Conservation (phyloP, 1,139 yeast species). For the Saccharomycopsis crataegensis region DNA sequence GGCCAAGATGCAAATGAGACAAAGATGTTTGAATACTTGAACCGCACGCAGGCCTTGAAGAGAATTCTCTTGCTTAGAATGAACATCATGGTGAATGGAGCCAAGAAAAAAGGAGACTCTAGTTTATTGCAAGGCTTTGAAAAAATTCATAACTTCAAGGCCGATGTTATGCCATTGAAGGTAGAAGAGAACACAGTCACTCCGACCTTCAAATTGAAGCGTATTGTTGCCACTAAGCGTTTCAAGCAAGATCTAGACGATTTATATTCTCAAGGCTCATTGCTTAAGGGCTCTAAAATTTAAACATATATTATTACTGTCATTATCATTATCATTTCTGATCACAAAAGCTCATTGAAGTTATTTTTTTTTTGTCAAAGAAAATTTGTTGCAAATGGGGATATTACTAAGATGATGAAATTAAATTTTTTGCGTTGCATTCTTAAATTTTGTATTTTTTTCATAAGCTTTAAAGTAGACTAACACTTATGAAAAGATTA, state of each 20-base stretch:
- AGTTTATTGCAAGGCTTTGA: slow-evolving; percentile 42
- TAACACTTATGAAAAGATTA: no score
- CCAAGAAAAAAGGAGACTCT: slow-evolving; percentile 1
- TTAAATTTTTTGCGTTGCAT: no score
- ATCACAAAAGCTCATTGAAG: not conserved
- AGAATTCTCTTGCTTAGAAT: slow-evolving; percentile 24
- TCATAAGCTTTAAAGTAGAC: no score
- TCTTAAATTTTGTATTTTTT: no score
- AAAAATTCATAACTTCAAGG: slow-evolving; percentile 50
- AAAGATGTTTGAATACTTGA: slow-evolving; percentile 26
- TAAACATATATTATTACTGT: not conserved
- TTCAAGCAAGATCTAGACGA: slow-evolving; percentile 41
- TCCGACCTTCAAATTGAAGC: slow-evolving; percentile 68
- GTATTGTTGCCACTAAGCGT: slow-evolving; percentile 48
- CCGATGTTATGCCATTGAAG: slow-evolving; percentile 61
- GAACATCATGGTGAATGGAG: slow-evolving; percentile 25
- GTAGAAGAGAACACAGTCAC: slow-evolving; percentile 59
- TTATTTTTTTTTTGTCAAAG: not conserved
- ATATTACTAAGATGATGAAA: no score
- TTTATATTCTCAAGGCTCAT: slow-evolving; percentile 56
- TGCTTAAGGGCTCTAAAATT: slow-evolving; percentile 23
- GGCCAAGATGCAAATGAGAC: slow-evolving; percentile 4
- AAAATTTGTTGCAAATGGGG: no score
- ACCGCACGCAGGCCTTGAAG: slow-evolving; percentile 24
- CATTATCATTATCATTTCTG: no score